Base-by-base conservation (phyloP, 345 rosid genomes). In the Brassica cretica region DNA sequence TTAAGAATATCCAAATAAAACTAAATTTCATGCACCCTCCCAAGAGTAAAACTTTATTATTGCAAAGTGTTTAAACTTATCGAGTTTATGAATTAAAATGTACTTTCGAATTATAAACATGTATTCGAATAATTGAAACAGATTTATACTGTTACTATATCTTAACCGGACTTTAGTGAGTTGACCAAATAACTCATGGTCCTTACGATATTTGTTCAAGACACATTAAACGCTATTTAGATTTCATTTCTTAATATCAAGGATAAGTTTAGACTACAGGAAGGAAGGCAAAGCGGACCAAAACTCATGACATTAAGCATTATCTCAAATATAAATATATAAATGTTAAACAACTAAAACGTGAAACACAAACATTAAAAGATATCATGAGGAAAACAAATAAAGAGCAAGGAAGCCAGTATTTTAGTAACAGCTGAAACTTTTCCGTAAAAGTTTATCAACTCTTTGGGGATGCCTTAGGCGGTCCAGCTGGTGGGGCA, bases 381-480 rank as follows among this genome's bases (percentile, higher is more conserved):
- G 8, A 64, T 11, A 65, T 66, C 49, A 27, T 46, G n/a, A 0
- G 3, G 19, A 44, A 80, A 55, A 30, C 64, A 37, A 33, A 11
- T 58, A 59, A 32, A 51, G 39, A 37, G 29, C 71, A 27, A 10
- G 35, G 14, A 46, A 53, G 75, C 59, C 33, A 73, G 61, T 74
- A 53, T 5, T 39, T 74, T 69, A 24, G n/a, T 51, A 74, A 73
- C 74, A 73, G 66, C 58, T 65, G 64, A 75, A 64, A 58, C 8
- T 70, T 68, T 53, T 32, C 30, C 71, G 35, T 39, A 19, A 49
- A 37, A 53, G 51, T 15, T 15, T 15, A 76, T 84, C 76, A 90
- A 77, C 87, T 84, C 35, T 82, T 82, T 0, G 96, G 98, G 0
- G 98, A 93, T n/a, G 92, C 79, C 64, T 95, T 90, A 2, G 91